Conservation (phyloP, 2,329 filamentous ascomycete genomes). For the Amauroascus niger region DNA sequence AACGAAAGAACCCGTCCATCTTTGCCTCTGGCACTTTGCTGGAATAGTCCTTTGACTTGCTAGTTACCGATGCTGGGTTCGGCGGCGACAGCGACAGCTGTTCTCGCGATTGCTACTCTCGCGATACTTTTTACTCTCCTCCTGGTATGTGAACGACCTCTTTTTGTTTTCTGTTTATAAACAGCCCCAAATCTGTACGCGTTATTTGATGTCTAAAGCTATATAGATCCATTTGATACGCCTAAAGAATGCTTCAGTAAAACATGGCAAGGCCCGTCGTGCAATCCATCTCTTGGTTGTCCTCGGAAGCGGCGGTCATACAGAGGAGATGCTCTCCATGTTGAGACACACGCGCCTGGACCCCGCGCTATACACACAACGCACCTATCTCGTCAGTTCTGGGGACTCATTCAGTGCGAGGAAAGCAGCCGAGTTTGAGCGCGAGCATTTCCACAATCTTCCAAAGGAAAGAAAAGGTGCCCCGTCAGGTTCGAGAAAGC, state of each 20-base stretch:
- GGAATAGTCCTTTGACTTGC: too few relatives aligned
- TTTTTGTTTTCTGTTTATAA: too few relatives aligned
- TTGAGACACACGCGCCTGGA: constrained; percentile 51
- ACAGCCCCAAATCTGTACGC: too few relatives aligned
- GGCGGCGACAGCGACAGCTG: background rate
- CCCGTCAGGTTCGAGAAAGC: constrained; percentile 25
- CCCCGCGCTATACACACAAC: constrained; percentile 46
- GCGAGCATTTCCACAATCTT: constrained; percentile 9
- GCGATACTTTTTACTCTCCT: background rate
- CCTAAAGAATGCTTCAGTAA: background rate
- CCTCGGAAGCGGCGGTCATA: constrained; percentile 88
- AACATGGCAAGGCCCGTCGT: background rate
- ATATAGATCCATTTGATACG: constrained; percentile 2
- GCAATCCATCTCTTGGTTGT: constrained; percentile 60
- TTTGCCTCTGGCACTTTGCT: too few relatives aligned
- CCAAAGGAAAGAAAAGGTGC: constrained; percentile 22
- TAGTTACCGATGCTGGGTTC: background rate
- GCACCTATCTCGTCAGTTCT: constrained; percentile 71
- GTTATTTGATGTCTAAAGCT: background rate
- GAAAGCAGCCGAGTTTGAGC: constrained; percentile 57
- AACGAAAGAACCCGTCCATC: too few relatives aligned
- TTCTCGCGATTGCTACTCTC: background rate
- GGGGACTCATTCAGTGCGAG: constrained; percentile 64
- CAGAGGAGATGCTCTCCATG: constrained; percentile 85
- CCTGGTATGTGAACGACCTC: background rate